Evolutionary conservation across 2,329 filamentous ascomycete genomes (phyloP).

Genomic region (Trichophyton equinum): DNA sequence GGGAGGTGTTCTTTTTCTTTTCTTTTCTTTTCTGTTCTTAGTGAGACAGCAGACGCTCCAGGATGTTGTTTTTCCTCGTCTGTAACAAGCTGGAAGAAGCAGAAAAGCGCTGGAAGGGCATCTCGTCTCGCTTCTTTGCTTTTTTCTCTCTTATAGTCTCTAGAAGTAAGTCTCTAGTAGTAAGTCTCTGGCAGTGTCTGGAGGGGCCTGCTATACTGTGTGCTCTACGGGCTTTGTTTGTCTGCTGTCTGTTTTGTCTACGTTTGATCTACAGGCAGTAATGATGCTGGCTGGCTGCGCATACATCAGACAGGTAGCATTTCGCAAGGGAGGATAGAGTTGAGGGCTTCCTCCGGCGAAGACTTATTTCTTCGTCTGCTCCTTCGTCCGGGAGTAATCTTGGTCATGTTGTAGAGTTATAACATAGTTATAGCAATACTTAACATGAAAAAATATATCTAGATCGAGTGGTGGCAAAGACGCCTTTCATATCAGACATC

Average conservation of each 20-base stretch:
- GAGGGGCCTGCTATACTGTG: too few relatives aligned
- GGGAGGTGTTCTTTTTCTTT: not conserved
- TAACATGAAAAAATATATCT: not conserved
- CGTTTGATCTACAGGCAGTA: not conserved
- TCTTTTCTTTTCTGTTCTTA: not conserved
- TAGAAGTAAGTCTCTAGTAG: too few relatives aligned
- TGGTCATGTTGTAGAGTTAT: not conserved
- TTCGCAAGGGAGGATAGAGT: not conserved
- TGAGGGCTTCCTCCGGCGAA: not conserved
- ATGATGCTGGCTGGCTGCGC: not conserved
- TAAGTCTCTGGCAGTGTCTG: too few relatives aligned
- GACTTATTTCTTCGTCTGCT: not conserved
- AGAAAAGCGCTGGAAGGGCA: not conserved
- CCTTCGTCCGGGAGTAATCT: not conserved
- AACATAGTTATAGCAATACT: not conserved
- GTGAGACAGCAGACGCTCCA: slow-evolving; percentile 3
- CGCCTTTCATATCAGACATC: not conserved
- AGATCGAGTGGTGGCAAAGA: not conserved
- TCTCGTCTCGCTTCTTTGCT: not conserved
- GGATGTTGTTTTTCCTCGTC: not conserved
- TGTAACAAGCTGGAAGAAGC: not conserved
- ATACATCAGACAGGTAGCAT: not conserved
- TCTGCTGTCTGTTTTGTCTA: too few relatives aligned
- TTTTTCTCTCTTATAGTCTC: not conserved
- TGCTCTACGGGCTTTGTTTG: too few relatives aligned